Evolutionary conservation across 1,139 yeast genomes (phyloP).

Genomic region (Ogataea hybrid): DNA sequence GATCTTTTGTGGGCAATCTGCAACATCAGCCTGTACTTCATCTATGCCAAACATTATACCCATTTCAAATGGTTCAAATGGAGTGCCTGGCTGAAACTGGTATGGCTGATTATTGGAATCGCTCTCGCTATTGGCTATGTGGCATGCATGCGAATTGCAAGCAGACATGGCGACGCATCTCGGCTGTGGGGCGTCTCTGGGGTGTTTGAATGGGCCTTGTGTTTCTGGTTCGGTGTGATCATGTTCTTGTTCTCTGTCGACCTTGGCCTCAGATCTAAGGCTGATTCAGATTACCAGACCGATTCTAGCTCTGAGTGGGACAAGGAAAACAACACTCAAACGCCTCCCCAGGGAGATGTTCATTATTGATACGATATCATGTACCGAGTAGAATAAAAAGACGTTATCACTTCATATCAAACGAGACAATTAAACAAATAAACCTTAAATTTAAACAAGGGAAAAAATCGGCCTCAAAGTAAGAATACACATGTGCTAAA

Average conservation of each 20-base stretch:
- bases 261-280: constrained; percentile 34
- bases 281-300: constrained; percentile 3
- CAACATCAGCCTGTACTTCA: constrained; percentile 56
- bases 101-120: constrained; percentile 71
- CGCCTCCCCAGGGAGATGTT: constrained; percentile 1
- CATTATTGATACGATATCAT: constrained; percentile 1
- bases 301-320: constrained; percentile 6
- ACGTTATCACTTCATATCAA: neutral
- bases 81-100: constrained; percentile 51
- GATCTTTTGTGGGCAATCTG: constrained; percentile 63
- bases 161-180: constrained; percentile 31
- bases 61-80: constrained; percentile 38
- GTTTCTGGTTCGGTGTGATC: constrained; percentile 78
- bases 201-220: constrained; percentile 79
- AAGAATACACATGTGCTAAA: neutral
- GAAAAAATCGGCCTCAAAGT: neutral
- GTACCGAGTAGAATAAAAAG: neutral
- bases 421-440: no score
- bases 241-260: constrained; percentile 68
- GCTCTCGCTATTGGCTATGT: constrained; percentile 72
- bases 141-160: constrained; percentile 38
- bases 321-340: neutral
- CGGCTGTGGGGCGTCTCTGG: constrained; percentile 43
- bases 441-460: neutral
- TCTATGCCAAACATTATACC: constrained; percentile 49